Conservation (phyloP, 2,329 filamentous ascomycete species). For the Colletotrichum zoysiae region DNA sequence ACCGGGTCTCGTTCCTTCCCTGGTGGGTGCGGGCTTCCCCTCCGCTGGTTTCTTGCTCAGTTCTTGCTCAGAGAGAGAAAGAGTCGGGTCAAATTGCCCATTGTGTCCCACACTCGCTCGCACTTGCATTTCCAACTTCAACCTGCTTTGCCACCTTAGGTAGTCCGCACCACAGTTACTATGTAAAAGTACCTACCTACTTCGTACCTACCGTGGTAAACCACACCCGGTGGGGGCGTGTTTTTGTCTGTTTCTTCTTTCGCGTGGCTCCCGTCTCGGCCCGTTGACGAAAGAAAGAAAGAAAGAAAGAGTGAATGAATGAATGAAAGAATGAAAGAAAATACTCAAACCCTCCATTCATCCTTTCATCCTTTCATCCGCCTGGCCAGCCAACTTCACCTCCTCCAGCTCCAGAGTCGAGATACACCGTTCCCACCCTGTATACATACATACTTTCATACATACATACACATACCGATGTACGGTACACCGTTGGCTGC, state of each 20-base stretch:
- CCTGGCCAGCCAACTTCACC: background rate
- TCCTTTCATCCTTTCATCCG: background rate
- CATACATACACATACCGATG: too few relatives aligned
- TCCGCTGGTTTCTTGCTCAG: too few relatives aligned
- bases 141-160: background rate
- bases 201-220: too few relatives aligned
- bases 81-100: too few relatives aligned
- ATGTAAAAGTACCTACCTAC: too few relatives aligned
- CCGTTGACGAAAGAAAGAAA: conserved; percentile 5
- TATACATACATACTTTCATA: too few relatives aligned
- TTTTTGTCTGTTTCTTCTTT: conserved; percentile 8
- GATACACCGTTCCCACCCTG: background rate
- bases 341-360: background rate
- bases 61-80: background rate
- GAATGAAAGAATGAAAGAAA: background rate
- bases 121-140: background rate
- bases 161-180: too few relatives aligned
- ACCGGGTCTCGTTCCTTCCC: conserved; percentile 13
- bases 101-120: too few relatives aligned
- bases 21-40: too few relatives aligned
- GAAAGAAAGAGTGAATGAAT: background rate
- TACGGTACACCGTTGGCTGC: background rate
- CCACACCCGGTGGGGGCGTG: background rate
- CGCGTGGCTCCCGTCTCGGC: conserved; percentile 13
- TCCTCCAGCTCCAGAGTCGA: conserved; percentile 16